Evolutionary conservation across 1,139 yeast genomes (phyloP).

Genomic region (Kurtzmaniella natalensis): DNA sequence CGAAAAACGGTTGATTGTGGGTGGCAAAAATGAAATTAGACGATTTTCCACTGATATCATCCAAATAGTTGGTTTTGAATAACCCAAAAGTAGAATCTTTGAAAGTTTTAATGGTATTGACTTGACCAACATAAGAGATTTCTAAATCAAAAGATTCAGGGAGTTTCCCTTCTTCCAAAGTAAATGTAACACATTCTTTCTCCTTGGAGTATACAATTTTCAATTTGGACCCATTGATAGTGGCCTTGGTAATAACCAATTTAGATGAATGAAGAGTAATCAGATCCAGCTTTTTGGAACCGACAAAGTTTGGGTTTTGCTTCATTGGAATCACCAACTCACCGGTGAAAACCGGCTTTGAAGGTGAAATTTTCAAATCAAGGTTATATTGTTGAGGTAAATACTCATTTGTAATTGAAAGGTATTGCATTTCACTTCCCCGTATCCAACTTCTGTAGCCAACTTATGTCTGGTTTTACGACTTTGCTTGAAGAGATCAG

Average conservation of each 20-base stretch:
- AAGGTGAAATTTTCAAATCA: constrained; percentile 38
- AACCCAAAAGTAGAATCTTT: constrained; percentile 60
- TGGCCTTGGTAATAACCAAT: constrained; percentile 25
- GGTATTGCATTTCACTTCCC: constrained; percentile 4
- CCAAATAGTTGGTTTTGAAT: constrained; percentile 60
- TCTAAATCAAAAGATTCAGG: constrained; percentile 8
- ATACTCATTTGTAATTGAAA: constrained; percentile 26
- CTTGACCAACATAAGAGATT: constrained; percentile 47
- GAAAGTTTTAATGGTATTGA: constrained; percentile 51
- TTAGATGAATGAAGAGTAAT: constrained; percentile 26
- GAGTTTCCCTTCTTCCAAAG: constrained; percentile 10
- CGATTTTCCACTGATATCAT: constrained; percentile 43
- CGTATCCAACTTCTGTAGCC: too few relatives aligned
- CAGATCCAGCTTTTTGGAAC: constrained; percentile 1
- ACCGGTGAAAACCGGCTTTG: constrained; percentile 57
- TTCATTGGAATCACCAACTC: constrained; percentile 29
- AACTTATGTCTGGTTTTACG: too few relatives aligned
- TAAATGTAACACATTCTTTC: constrained; percentile 27
- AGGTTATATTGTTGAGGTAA: constrained; percentile 45
- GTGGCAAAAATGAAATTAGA: constrained; percentile 55
- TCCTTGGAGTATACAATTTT: constrained; percentile 34
- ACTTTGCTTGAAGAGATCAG: too few relatives aligned
- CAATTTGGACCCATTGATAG: constrained; percentile 12
- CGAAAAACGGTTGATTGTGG: constrained; percentile 66
- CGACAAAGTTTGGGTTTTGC: constrained; percentile 15